phyloP scores from a whole-genome alignment of 139 green algal genomes.

The Chlorella sp. region DNA sequence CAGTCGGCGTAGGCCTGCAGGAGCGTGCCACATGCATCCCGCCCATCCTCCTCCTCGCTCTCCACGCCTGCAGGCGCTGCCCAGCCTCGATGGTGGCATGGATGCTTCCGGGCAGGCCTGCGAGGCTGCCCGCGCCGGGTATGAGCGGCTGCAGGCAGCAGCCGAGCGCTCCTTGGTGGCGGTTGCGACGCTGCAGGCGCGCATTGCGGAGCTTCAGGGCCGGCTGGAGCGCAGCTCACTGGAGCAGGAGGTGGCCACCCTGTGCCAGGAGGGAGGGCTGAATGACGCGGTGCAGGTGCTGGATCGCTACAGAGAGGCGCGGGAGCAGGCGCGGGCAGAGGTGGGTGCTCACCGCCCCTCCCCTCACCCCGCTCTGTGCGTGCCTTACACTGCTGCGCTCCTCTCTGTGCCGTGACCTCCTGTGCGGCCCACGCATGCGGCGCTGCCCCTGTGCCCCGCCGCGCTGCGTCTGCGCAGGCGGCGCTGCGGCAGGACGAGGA shows the following conservation, averaged over 20 bases:
- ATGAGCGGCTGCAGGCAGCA: not conserved
- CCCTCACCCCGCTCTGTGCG: too few relatives aligned
- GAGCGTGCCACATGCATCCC: too few relatives aligned
- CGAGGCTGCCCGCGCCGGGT: not conserved
- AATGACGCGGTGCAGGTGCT: slow-evolving; percentile 13
- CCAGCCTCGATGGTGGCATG: too few relatives aligned
- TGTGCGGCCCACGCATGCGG: not conserved
- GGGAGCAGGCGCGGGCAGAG: not conserved
- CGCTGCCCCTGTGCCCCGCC: too few relatives aligned
- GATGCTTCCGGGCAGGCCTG: too few relatives aligned
- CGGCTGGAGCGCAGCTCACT: not conserved
- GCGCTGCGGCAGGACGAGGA: not conserved
- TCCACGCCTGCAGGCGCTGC: too few relatives aligned
- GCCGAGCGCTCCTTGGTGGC: not conserved
- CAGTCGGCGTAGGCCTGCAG: too few relatives aligned
- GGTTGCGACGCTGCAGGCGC: slow-evolving; percentile 1
- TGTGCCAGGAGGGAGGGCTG: not conserved
- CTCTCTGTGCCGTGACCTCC: not conserved
- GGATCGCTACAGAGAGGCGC: slow-evolving; percentile 10
- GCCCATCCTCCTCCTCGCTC: too few relatives aligned
- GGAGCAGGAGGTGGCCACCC: not conserved
- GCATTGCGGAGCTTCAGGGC: slow-evolving; percentile 6
- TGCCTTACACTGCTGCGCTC: not conserved
- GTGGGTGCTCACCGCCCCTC: not conserved
- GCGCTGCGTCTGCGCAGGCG: too few relatives aligned